phyloP scores from a whole-genome alignment of 805 yeast species.

The Pichia exigua region DNA sequence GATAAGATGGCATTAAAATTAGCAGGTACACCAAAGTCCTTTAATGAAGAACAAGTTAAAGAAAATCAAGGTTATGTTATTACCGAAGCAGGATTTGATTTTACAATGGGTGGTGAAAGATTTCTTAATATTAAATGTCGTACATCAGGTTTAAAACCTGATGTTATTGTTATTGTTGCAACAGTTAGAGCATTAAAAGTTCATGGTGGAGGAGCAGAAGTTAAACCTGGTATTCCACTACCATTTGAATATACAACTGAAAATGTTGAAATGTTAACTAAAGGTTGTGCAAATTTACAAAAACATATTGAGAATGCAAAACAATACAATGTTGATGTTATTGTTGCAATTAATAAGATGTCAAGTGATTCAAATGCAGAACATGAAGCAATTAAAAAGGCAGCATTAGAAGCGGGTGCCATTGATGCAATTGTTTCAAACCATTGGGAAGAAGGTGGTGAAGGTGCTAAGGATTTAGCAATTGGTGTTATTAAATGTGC shows the following conservation, averaged over 20 bases:
- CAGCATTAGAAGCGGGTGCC: conserved; percentile 88
- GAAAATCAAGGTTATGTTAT: conserved; percentile 73
- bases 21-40: conserved; percentile 54
- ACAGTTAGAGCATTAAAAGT: conserved; percentile 94
- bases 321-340: conserved; percentile 82
- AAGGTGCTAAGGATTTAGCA: conserved; percentile 81
- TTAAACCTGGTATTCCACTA: conserved; percentile 83
- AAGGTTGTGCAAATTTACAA: conserved; percentile 81
- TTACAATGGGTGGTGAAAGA: conserved; percentile 99
- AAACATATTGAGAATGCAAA: conserved; percentile 86
- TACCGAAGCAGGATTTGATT: conserved; percentile 97
- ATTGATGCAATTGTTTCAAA: conserved; percentile 80
- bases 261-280: conserved; percentile 66
- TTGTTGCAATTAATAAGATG: conserved; percentile 89
- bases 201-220: conserved; percentile 97
- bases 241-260: conserved; percentile 78
- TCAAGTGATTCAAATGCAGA: conserved; percentile 76
- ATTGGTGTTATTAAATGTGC: conserved; percentile 73
- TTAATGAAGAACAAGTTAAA: conserved; percentile 24
- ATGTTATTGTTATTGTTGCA: conserved; percentile 88
- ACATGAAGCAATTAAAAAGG: conserved; percentile 68
- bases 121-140: conserved; percentile 94
- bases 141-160: conserved; percentile 80
- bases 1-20: conserved; percentile 88
- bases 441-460: conserved; percentile 96